Conservation (phyloP, 345 rosid species). For the Trapa bicornis region DNA sequence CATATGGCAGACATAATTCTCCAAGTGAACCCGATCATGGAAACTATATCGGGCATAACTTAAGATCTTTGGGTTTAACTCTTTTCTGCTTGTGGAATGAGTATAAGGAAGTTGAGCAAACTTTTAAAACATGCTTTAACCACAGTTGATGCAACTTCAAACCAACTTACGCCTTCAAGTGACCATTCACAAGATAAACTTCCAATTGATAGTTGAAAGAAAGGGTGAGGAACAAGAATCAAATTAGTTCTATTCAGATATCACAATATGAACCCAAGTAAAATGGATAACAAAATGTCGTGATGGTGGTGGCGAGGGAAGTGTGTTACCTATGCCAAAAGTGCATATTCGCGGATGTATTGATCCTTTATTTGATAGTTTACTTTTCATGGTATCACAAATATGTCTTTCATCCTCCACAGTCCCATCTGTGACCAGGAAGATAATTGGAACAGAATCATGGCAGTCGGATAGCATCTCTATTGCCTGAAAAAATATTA, state of each 20-base stretch:
- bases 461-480: slow-evolving; percentile 54
- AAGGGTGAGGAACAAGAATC: not conserved
- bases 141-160: not conserved
- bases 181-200: not conserved
- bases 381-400: slow-evolving; percentile 57
- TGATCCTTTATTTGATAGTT: slow-evolving; percentile 31
- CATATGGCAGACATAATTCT: not conserved
- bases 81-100: not conserved
- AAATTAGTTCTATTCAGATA: not conserved
- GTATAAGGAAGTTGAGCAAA: not conserved
- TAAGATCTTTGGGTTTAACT: not conserved
- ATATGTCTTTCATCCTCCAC: slow-evolving; percentile 86
- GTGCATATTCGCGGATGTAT: slow-evolving; percentile 60
- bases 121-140: not conserved
- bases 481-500: slow-evolving; percentile 52
- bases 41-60: not conserved
- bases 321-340: slow-evolving; percentile 60
- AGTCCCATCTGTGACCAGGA: slow-evolving; percentile 85
- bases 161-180: not conserved
- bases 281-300: not conserved
- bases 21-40: not conserved
- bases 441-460: slow-evolving; percentile 62
- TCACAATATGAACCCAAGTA: not conserved
- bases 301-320: not conserved
- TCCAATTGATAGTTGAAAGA: not conserved